Conservation (phyloP, 371 early-diverging fungal genomes). For the Rhizopus delemar region DNA sequence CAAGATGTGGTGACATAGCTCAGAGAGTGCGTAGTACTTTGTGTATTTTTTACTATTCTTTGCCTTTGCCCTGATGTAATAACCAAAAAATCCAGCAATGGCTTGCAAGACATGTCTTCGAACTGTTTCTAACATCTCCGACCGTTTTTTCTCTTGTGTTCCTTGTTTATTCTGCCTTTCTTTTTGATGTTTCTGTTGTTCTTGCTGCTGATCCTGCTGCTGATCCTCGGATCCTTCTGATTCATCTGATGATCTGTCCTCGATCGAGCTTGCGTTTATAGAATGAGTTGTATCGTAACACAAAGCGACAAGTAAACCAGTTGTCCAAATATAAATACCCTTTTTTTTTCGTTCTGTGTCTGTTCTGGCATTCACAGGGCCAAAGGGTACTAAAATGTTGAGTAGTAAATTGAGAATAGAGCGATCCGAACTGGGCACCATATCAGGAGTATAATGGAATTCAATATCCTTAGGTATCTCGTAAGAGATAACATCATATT, state of each 20-base stretch:
- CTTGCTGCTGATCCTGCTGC: conserved; percentile 20
- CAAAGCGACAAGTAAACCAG: conserved; percentile 59
- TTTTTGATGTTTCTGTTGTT: background rate
- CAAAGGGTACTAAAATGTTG: conserved; percentile 63
- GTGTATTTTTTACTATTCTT: conserved; percentile 52
- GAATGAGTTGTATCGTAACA: conserved; percentile 45
- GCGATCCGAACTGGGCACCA: background rate
- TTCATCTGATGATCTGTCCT: background rate
- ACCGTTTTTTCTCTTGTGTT: conserved; percentile 3
- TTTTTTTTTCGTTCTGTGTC: conserved; percentile 58
- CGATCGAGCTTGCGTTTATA: background rate
- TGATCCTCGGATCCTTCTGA: background rate
- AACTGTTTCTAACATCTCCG: conserved; percentile 48
- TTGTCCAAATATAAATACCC: conserved; percentile 68
- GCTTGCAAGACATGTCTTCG: conserved; percentile 59
- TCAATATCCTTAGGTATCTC: conserved; percentile 27
- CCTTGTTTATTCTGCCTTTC: background rate
- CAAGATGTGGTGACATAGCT: conserved; percentile 73
- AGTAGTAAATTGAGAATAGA: conserved; percentile 41
- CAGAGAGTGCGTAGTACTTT: conserved; percentile 68
- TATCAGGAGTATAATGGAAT: background rate
- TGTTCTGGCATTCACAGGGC: conserved; percentile 48
- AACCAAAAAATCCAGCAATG: background rate
- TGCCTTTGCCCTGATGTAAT: background rate
- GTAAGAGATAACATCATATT: conserved; percentile 66